Evolutionary conservation across 805 yeast species (phyloP).

Genomic region (Starmerella tilneyi): DNA sequence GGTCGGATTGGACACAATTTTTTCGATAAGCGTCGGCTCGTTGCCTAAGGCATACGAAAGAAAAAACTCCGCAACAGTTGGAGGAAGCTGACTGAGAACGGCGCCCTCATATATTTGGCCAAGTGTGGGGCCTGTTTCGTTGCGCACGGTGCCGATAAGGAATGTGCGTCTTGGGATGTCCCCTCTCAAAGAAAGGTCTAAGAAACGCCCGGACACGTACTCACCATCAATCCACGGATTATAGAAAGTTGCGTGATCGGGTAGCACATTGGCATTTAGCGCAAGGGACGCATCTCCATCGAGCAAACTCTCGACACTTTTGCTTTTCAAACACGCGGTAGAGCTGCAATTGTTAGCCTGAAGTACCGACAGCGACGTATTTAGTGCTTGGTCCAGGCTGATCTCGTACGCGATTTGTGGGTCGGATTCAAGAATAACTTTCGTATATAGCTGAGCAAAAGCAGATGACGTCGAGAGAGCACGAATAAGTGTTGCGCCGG

Average conservation of each 20-base stretch:
- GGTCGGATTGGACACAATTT: neutral
- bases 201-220: neutral
- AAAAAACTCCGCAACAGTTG: neutral
- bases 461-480: neutral
- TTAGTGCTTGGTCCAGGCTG: neutral
- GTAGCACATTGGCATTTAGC: neutral
- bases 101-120: neutral
- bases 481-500: constrained; percentile 1
- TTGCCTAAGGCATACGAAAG: neutral
- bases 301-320: neutral
- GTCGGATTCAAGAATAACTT: neutral
- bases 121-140: constrained; percentile 1
- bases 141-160: neutral
- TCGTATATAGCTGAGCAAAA: neutral
- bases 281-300: neutral
- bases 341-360: neutral
- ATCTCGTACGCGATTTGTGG: constrained; percentile 1
- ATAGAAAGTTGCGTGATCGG: constrained; percentile 1
- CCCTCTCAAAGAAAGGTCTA: neutral
- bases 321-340: neutral
- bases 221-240: constrained; percentile 4
- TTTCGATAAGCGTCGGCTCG: neutral
- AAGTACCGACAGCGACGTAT: neutral
- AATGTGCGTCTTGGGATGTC: neutral
- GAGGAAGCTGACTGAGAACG: neutral